Evolutionary conservation across 345 rosid genomes (phyloP).

Genomic region (Firmiana major): DNA sequence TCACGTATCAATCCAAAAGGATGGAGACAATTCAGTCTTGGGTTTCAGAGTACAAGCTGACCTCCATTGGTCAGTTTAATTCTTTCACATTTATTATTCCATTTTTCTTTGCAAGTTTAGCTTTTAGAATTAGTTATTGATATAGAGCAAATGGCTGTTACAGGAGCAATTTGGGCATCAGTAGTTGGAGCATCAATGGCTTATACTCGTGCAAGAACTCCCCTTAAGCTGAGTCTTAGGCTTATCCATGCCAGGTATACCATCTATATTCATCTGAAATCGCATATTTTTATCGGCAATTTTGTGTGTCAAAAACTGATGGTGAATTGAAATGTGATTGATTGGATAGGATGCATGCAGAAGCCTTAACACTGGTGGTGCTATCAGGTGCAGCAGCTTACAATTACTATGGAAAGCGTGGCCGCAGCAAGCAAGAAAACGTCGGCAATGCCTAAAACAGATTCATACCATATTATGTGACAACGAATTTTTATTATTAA

Average conservation of each 20-base stretch:
- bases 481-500: background rate
- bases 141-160: conserved; percentile 1
- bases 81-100: background rate
- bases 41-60: conserved; percentile 65
- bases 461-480: background rate
- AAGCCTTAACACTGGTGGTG: conserved; percentile 64
- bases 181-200: conserved; percentile 60
- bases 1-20: background rate
- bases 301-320: background rate
- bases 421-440: conserved; percentile 13
- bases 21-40: conserved; percentile 66
- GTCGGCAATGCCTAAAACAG: background rate
- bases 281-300: background rate
- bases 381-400: conserved; percentile 68
- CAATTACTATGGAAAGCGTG: conserved; percentile 48
- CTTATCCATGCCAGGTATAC: conserved; percentile 70
- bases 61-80: conserved; percentile 44
- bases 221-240: conserved; percentile 64
- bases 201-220: conserved; percentile 43
- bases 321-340: background rate
- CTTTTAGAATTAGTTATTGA: background rate
- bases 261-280: background rate
- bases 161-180: conserved; percentile 67
- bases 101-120: background rate
- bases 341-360: conserved; percentile 63